phyloP scores from a whole-genome alignment of 2,329 filamentous ascomycete genomes.

The Apiospora marii region DNA sequence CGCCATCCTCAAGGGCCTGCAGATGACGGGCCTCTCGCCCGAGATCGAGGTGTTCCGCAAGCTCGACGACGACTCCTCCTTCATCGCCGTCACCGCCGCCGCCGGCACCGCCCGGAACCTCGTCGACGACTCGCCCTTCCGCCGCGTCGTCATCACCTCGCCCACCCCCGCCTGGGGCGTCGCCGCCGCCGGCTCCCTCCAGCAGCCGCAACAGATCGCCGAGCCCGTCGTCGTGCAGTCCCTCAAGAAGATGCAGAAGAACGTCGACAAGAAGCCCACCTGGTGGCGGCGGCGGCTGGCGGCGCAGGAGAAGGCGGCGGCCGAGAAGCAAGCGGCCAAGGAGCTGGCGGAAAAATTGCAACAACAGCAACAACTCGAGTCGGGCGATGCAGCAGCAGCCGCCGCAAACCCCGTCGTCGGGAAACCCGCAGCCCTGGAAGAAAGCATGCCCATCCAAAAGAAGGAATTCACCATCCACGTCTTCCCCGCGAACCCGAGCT shows the following conservation, averaged over 20 bases:
- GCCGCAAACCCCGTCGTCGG: not conserved
- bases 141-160: slow-evolving; percentile 48
- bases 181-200: not conserved
- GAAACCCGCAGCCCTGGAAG: not conserved
- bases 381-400: not conserved
- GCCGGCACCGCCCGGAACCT: slow-evolving; percentile 49
- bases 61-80: slow-evolving; percentile 54
- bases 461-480: slow-evolving; percentile 41
- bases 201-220: slow-evolving; percentile 34
- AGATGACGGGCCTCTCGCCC: slow-evolving; percentile 50
- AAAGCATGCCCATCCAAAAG: slow-evolving; percentile 20
- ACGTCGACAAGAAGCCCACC: not conserved
- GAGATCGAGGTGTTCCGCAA: slow-evolving; percentile 62
- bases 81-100: slow-evolving; percentile 57
- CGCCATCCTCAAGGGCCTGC: slow-evolving; percentile 60
- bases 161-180: slow-evolving; percentile 33
- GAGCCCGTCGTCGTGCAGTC: slow-evolving; percentile 35
- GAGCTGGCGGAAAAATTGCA: not conserved
- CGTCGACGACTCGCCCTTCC: slow-evolving; percentile 55
- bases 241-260: not conserved
- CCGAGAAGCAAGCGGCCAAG: not conserved
- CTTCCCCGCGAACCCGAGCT: slow-evolving; percentile 39
- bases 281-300: not conserved
- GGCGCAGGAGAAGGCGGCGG: not conserved
- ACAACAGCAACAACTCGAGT: not conserved